Conservation (phyloP, 2,329 filamentous ascomycete genomes). For the Alternaria burnsii region DNA sequence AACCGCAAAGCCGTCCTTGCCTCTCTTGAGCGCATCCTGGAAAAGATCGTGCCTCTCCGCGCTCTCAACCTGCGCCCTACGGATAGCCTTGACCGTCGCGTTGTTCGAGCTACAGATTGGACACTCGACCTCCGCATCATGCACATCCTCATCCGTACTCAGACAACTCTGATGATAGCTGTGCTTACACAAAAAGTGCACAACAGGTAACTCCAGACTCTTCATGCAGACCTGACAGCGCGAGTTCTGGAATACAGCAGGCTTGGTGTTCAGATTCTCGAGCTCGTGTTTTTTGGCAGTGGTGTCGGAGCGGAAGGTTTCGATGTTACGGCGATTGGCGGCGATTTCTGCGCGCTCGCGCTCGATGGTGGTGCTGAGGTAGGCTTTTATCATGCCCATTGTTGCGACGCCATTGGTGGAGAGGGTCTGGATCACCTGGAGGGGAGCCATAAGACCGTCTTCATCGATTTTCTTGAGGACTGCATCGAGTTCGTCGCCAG, state of each 20-base stretch:
- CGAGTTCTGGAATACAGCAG: conserved; percentile 88
- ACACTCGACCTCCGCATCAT: conserved; percentile 77
- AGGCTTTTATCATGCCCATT: conserved; percentile 96
- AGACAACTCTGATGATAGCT: conserved; percentile 94
- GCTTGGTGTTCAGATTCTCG: conserved; percentile 77
- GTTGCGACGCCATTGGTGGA: conserved; percentile 83
- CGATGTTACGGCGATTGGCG: conserved; percentile 81
- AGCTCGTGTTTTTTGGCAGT: conserved; percentile 81
- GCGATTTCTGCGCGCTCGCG: conserved; percentile 87
- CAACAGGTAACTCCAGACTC: conserved; percentile 82
- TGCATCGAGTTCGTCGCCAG: conserved; percentile 80
- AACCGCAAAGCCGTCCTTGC: conserved; percentile 85
- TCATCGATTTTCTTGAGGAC: conserved; percentile 88
- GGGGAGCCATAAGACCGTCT: conserved; percentile 90
- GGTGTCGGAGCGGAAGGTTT: conserved; percentile 85
- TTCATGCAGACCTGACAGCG: conserved; percentile 84
- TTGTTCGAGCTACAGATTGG: conserved; percentile 86
- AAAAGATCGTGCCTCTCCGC: conserved; percentile 91
- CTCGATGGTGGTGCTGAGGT: conserved; percentile 87
- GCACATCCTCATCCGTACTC: conserved; percentile 67
- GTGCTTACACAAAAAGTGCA: conserved; percentile 97
- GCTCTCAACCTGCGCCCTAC: conserved; percentile 84
- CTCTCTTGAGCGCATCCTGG: conserved; percentile 77
- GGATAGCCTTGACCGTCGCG: conserved; percentile 86
- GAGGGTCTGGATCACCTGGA: conserved; percentile 95